Conservation (phyloP, 2,329 filamentous ascomycete species). For the Phaeosphaeria sp. region DNA sequence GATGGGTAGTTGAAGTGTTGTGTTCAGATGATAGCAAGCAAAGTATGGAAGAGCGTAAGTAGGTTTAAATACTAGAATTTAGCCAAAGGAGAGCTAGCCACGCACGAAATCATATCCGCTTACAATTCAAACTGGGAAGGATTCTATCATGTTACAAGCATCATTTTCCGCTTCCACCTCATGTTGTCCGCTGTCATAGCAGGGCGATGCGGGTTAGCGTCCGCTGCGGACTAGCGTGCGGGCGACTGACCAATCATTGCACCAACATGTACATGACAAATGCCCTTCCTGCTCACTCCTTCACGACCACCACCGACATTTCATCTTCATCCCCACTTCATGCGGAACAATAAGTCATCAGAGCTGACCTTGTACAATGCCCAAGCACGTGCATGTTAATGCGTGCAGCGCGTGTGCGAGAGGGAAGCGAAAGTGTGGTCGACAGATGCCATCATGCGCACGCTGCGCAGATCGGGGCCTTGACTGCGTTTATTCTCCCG, state of each 20-base stretch:
- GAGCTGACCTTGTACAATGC: conserved; percentile 2
- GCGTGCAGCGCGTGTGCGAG: conserved; percentile 6
- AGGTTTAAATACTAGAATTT: too few relatives aligned
- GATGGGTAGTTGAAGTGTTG: neutral
- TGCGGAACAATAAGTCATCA: neutral
- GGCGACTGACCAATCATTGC: conserved; percentile 3
- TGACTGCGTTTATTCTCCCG: conserved; percentile 11
- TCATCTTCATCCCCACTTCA: neutral
- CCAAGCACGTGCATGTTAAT: conserved; percentile 4
- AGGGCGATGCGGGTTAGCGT: conserved; percentile 8
- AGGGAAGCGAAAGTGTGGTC: conserved; percentile 15
- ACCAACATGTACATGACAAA: conserved; percentile 7
- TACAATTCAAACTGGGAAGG: too few relatives aligned
- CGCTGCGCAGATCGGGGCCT: conserved; percentile 13
- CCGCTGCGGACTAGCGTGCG: conserved; percentile 11
- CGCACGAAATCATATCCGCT: too few relatives aligned
- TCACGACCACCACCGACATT: neutral
- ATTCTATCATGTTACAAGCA: too few relatives aligned
- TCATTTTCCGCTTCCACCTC: neutral
- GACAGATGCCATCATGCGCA: conserved; percentile 8
- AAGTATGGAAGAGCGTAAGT: neutral
- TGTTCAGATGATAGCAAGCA: neutral
- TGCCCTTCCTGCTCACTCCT: conserved; percentile 1
- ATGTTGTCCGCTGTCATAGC: neutral
- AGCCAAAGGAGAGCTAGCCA: too few relatives aligned